Percentiles rank a stretch among this genome's conserved stretches.
Conservation (phyloP, 495 filamentous ascomycete genomes). For the Talaromyces ruber region DNA sequence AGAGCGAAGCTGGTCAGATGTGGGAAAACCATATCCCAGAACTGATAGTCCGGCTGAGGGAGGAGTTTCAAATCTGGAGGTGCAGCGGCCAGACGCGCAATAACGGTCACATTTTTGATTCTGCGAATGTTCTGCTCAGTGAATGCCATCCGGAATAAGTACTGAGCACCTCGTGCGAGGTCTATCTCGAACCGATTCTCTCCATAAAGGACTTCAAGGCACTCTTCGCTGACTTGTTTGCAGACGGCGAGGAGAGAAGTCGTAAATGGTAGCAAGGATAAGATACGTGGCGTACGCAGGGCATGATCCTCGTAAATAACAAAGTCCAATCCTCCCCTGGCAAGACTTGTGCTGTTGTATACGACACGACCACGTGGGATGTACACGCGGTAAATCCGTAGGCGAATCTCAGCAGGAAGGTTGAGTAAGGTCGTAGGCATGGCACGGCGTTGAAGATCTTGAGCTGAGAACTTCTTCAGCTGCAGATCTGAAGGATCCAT, state of each 20-base stretch:
- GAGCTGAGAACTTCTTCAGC: not conserved
- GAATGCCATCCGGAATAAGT: not conserved
- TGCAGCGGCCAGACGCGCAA: not conserved
- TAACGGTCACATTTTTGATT: not conserved
- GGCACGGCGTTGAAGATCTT: not conserved
- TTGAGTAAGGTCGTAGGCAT: not conserved
- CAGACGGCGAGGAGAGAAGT: not conserved
- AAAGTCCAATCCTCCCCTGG: not conserved
- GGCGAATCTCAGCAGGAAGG: not conserved
- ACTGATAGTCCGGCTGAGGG: not conserved
- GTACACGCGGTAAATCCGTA: not conserved
- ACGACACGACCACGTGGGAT: not conserved
- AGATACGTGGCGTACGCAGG: not conserved
- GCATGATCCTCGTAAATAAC: not conserved
- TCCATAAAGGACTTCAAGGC: not conserved
- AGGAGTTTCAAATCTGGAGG: not conserved
- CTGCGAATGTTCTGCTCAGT: not conserved
- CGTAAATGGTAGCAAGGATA: not conserved
- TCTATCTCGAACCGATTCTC: not conserved
- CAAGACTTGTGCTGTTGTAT: not conserved
- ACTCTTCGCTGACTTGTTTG: not conserved
- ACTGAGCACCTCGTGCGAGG: not conserved
- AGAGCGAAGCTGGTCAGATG: not conserved
- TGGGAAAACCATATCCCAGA: not conserved
- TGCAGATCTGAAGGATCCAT: not conserved